These are phyloP conservation scores for Debaryomyces udenii DNA, from an alignment of 1,139 yeast genomes.

Conservation along the genomic window DNA sequence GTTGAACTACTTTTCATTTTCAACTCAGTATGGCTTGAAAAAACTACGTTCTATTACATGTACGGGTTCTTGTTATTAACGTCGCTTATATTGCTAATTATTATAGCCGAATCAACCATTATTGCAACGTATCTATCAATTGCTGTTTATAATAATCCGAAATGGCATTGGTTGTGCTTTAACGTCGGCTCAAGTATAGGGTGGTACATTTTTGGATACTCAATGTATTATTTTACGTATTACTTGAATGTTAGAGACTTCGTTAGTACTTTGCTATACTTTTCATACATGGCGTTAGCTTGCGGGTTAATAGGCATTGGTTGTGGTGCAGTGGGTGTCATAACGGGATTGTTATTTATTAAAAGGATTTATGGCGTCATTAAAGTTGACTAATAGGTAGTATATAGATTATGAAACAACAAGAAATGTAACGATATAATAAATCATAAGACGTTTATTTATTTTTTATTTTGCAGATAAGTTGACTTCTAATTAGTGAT, in stretches of 20 bases:
- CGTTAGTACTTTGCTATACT: conserved; percentile 69
- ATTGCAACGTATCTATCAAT: conserved; percentile 69
- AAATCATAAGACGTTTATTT: conserved; percentile 15
- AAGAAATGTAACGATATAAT: conserved; percentile 9
- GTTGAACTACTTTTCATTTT: conserved; percentile 76
- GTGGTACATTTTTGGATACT: conserved; percentile 68
- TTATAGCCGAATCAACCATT: conserved; percentile 74
- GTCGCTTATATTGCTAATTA: conserved; percentile 57
- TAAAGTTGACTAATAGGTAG: conserved; percentile 51
- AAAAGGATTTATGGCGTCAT: conserved; percentile 59
- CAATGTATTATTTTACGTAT: conserved; percentile 64
- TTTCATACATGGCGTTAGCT: conserved; percentile 70
- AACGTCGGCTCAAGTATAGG: conserved; percentile 72
- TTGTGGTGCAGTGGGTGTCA: conserved; percentile 75
- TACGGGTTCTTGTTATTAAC: conserved; percentile 77
- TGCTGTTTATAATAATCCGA: conserved; percentile 57
- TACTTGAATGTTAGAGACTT: conserved; percentile 64
- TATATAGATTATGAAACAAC: conserved; percentile 3
- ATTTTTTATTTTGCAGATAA: conserved; percentile 9
- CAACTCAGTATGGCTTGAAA: conserved; percentile 79
- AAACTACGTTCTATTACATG: conserved; percentile 76
- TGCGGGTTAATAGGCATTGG: conserved; percentile 66
- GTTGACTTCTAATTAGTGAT: conserved; percentile 6
- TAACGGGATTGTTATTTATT: conserved; percentile 64
- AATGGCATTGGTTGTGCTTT: conserved; percentile 88